A percentile compares a stretch with the other conserved stretches of the same genome.
Conservation (phyloP, 129 eudicot species). For the Flaveria trinervia region DNA sequence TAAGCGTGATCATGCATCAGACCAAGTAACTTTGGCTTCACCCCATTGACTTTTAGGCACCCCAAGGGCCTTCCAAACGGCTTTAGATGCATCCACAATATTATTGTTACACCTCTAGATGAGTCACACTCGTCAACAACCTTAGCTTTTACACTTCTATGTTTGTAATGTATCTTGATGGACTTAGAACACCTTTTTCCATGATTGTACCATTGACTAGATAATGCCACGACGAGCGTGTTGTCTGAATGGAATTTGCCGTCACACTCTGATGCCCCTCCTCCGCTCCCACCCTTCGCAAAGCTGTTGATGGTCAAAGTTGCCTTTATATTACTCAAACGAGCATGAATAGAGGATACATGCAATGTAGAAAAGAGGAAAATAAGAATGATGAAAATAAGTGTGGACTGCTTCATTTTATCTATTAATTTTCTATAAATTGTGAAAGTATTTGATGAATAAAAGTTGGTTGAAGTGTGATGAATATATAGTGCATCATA, state of each 20-base stretch:
- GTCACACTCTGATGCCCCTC: constrained; percentile 51
- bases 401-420: constrained; percentile 13
- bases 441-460: not conserved
- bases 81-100: constrained; percentile 53
- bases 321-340: constrained; percentile 15
- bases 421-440: not conserved
- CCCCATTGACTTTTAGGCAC: constrained; percentile 44
- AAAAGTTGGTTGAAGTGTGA: not conserved
- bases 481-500: constrained; percentile 1
- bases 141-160: constrained; percentile 42
- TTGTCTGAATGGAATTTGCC: constrained; percentile 35
- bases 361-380: constrained; percentile 11
- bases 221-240: constrained; percentile 45
- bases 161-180: constrained; percentile 39
- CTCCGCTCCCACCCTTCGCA: constrained; percentile 46
- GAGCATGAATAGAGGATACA: not conserved
- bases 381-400: constrained; percentile 17
- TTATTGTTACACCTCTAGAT: constrained; percentile 35
- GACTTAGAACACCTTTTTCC: constrained; percentile 38
- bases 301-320: constrained; percentile 46
- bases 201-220: constrained; percentile 43
- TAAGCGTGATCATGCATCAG: constrained; percentile 43
- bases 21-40: constrained; percentile 46
- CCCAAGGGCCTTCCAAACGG: constrained; percentile 59
- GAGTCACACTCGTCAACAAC: constrained; percentile 66